A percentile compares a stretch with the other conserved stretches of the same genome.
Conservation (phyloP, 176 grass and related monocot species). For the Canna indica region DNA sequence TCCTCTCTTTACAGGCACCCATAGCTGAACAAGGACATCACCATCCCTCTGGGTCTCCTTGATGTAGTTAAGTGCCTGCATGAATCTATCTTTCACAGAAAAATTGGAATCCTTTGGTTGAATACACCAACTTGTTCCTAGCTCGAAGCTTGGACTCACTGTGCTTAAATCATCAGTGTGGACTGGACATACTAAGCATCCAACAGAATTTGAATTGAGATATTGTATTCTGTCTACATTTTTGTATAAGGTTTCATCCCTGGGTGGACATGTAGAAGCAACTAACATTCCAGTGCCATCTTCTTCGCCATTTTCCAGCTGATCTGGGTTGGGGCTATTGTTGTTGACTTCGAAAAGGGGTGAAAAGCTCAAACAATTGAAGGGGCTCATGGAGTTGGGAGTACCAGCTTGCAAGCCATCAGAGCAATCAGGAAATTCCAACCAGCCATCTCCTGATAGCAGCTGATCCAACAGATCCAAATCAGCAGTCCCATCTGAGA, state of each 20-base stretch:
- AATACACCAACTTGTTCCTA: constrained; percentile 21
- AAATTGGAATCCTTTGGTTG: constrained; percentile 21
- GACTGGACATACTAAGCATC: background rate
- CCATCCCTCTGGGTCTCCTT: constrained; percentile 41
- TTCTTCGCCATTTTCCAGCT: background rate
- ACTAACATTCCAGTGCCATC: background rate
- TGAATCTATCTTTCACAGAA: constrained; percentile 43
- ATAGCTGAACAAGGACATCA: constrained; percentile 78
- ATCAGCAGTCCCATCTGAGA: constrained; percentile 48
- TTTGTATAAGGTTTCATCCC: background rate
- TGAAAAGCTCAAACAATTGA: constrained; percentile 30
- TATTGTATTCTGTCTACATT: background rate
- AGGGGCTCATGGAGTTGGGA: constrained; percentile 20
- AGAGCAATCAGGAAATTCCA: constrained; percentile 34
- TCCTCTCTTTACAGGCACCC: constrained; percentile 51
- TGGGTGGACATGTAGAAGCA: background rate
- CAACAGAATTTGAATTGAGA: background rate
- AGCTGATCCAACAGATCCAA: constrained; percentile 80
- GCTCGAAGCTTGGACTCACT: background rate
- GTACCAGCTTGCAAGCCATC: constrained; percentile 40
- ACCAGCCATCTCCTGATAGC: constrained; percentile 31
- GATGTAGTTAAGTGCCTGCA: constrained; percentile 46
- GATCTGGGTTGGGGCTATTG: constrained; percentile 9
- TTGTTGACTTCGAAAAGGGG: constrained; percentile 32
- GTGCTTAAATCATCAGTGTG: background rate